Base-by-base conservation (phyloP, 2,329 filamentous ascomycete genomes). In the Aureobasidium melanogenum region DNA sequence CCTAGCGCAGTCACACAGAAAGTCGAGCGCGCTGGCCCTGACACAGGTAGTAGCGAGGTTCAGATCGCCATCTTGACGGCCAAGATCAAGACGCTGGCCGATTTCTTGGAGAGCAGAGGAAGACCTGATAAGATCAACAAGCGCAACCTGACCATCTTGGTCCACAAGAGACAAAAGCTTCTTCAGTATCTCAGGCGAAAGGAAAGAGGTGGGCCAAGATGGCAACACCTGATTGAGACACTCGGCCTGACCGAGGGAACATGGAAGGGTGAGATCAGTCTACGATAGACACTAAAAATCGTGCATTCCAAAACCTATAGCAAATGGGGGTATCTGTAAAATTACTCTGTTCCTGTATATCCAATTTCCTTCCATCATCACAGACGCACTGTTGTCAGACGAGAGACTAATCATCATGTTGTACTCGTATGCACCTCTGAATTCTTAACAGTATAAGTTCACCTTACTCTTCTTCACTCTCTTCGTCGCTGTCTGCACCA, bases 41-140 rank as follows among this genome's bases (percentile, higher is more conserved):
- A 99, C 72, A 99, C 93, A 0, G 94, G 94, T 38, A 96, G 90
- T 68, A 90, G 90, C 7, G 94, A 99, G 76, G 95, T 99, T n/a
- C 94, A 99, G 79, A 91, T 95, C 66, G 92, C 91, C 48, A 95
- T 99, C 68, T 75, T 99, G 72, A 99, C 94, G 3, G 84, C 91
- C 62, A 97, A 97, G 82, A 99, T 99, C 72, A 82, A 90, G 65
- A 86, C 88, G 26, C 74, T 99, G 54, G 87, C 88, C 17, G 81
- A 88, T 67, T 86, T 87, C 66, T 75, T 96, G 56, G 81, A 88
- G 69, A 80, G 78, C 44, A 82, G 85, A 67, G 89, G 88, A 5
- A 84, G 88, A 73, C 91, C 88, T 72, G 94, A 99, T 72, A 96
- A 95, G 79, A 84, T 91, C 73, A 97, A 97, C 78, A 96, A 95